Evolutionary conservation across 1,139 yeast genomes (phyloP), one percentile per base, ranked within the genome.

Genomic region (Candida dubliniensis): DNA sequence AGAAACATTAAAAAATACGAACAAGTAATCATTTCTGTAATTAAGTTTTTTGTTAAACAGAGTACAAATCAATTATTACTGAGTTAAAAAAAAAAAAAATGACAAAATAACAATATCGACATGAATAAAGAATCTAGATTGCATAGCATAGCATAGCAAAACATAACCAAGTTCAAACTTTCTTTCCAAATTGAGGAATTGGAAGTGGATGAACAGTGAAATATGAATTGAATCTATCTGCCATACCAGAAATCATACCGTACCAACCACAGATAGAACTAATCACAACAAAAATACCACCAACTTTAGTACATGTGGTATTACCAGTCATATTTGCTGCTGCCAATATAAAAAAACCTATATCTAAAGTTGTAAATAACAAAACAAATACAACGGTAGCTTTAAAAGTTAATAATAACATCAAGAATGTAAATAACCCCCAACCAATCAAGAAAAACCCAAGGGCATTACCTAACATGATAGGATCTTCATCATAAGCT

Each of bases 401-500:
- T 51, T 74, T 76, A 50, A 71, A 56, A 3, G 78, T 72, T 34
- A 67, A 60, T 34, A 67, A 54, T 46, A 69, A 58, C 45, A 74
- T 53, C 58, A 73, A 55, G 48, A 71, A 66, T 7, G 77, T 66
- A 51, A 74, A 75, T 7, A 75, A 57, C 3, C 67, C 67, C 80
- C 80, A 76, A 2, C 72, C 74, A 15, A 74, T 42, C 36, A 74
- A 61, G 58, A 60, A 74, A 40, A 74, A 60, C 3, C 76, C 77
- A 34, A 71, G 47, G 6, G 79, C 79, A 51, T 62, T 58, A 8
- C 33, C 48, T 8, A 60, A 48, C 50, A 59, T 61, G 3, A 48
- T 58, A 7, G 56, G 63, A 42, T 71, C 70, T 7, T 63, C 71
- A 54, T 63, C 71, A 54, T 78, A 82, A 2, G 91, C 83, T 1